Percentiles rank a stretch among this genome's conserved stretches.
Conservation (phyloP, 2,329 filamentous ascomycete genomes). For the Hymenoscyphus fructigenus region DNA sequence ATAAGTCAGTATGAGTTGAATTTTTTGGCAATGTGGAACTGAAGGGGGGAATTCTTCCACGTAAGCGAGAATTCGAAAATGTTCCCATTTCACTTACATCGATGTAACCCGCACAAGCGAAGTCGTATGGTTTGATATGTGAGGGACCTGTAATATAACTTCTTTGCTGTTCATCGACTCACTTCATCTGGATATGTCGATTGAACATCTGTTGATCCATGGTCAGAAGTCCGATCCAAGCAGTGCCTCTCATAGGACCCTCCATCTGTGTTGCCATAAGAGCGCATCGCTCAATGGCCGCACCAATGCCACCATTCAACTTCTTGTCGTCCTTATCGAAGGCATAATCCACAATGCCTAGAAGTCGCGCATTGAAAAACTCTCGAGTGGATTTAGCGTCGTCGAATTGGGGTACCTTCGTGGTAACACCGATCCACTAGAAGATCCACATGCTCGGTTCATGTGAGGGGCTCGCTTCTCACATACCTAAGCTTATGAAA, state of each 20-base stretch:
- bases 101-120: neutral
- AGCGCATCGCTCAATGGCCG: neutral
- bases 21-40: too few relatives aligned
- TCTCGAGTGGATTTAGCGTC: neutral
- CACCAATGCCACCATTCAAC: neutral
- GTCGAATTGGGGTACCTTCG: neutral
- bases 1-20: neutral
- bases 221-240: neutral
- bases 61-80: neutral
- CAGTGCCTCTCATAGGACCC: neutral
- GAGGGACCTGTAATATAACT: neutral
- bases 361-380: neutral
- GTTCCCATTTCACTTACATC: neutral
- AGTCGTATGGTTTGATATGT: neutral
- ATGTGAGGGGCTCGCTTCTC: too few relatives aligned
- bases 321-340: slow-evolving; percentile 1
- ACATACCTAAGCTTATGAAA: too few relatives aligned
- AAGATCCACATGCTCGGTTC: too few relatives aligned
- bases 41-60: neutral
- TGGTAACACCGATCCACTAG: slow-evolving; percentile 2
- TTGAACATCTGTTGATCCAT: neutral
- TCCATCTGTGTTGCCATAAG: neutral
- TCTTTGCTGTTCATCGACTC: neutral
- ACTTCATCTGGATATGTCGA: slow-evolving; percentile 3
- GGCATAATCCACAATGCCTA: slow-evolving; percentile 8